Percentiles rank a stretch among this genome's conserved stretches.
phyloP scores from a whole-genome alignment of 257 asterid genomes.

The Agastache rugosa region DNA sequence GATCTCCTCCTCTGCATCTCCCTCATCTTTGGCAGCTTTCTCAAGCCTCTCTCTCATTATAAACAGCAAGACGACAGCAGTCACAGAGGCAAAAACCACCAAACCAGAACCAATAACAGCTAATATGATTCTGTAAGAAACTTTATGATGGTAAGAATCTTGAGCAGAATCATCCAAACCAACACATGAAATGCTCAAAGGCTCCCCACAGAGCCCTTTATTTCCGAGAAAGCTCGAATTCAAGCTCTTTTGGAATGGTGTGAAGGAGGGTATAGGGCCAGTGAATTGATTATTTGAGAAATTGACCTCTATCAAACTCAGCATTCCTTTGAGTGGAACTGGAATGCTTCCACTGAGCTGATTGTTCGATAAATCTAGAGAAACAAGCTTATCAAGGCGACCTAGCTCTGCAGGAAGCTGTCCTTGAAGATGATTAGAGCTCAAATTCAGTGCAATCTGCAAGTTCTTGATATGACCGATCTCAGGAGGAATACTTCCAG shows the following conservation, averaged over 20 bases:
- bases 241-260: constrained; percentile 86
- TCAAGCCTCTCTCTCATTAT: constrained; percentile 81
- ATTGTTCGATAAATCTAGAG: constrained; percentile 83
- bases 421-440: constrained; percentile 81
- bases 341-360: constrained; percentile 84
- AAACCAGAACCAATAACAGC: constrained; percentile 92
- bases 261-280: constrained; percentile 79
- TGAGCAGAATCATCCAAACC: constrained; percentile 50
- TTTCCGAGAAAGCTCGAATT: constrained; percentile 80
- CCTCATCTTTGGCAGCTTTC: constrained; percentile 53
- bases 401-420: constrained; percentile 82
- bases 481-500: constrained; percentile 86
- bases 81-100: constrained; percentile 81
- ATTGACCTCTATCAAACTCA: constrained; percentile 88
- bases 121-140: constrained; percentile 76
- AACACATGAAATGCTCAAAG: constrained; percentile 65
- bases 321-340: constrained; percentile 76
- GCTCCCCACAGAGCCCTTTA: constrained; percentile 92
- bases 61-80: constrained; percentile 70
- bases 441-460: constrained; percentile 86
- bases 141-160: constrained; percentile 69
- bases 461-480: constrained; percentile 84
- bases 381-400: constrained; percentile 85
- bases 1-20: constrained; percentile 37
- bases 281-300: constrained; percentile 77